Conservation (phyloP, 1,284 basidiomycete species). For the Apiotrichum veenhuisii region DNA sequence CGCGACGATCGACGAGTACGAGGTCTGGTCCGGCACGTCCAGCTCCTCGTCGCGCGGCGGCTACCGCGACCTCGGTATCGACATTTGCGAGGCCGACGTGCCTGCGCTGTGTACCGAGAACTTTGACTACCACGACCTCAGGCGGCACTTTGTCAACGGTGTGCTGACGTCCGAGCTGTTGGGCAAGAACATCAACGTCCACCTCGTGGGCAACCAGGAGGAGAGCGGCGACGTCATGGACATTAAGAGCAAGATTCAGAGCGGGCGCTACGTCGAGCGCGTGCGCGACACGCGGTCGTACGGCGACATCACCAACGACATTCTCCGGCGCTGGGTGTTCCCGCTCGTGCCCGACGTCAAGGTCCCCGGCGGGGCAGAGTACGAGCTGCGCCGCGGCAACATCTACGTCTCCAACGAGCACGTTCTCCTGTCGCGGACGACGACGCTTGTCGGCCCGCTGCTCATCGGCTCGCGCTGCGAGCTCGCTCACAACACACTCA, state of each 20-base stretch:
- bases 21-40: constrained; percentile 70
- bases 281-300: constrained; percentile 86
- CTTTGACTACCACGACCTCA: constrained; percentile 92
- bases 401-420: constrained; percentile 76
- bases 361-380: constrained; percentile 72
- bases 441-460: constrained; percentile 37
- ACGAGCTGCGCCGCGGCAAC: constrained; percentile 79
- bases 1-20: constrained; percentile 58
- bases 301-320: constrained; percentile 85
- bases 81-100: constrained; percentile 57
- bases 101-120: constrained; percentile 97
- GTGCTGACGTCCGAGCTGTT: constrained; percentile 91
- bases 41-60: constrained; percentile 29
- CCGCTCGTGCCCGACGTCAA: constrained; percentile 92
- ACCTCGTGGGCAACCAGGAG: constrained; percentile 60
- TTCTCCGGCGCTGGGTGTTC: constrained; percentile 87
- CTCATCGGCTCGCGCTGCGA: constrained; percentile 38
- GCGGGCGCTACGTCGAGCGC: constrained; percentile 78
- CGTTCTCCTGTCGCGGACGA: constrained; percentile 69
- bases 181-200: constrained; percentile 90
- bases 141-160: constrained; percentile 92
- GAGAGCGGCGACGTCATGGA: constrained; percentile 10
- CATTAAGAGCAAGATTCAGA: constrained; percentile 13
- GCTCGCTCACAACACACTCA: constrained; percentile 38
- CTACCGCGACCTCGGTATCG: constrained; percentile 51